Evolutionary conservation across 2,329 filamentous ascomycete species (phyloP).

Genomic region (Trichoderma atroviride): DNA sequence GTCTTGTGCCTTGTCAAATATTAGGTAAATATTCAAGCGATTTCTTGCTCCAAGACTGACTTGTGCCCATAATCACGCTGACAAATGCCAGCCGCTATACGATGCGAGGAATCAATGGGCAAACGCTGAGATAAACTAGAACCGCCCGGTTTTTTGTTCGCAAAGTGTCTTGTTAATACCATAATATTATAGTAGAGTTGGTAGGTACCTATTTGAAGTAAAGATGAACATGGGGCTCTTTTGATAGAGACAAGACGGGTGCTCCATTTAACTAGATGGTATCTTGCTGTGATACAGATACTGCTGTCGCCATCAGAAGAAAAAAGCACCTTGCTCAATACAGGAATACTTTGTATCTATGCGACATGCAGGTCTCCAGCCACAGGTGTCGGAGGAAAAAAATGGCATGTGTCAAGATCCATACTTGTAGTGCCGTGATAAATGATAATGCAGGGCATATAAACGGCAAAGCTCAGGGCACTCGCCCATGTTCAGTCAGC

Average conservation of each 20-base stretch:
- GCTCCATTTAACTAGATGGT: neutral
- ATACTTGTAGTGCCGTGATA: neutral
- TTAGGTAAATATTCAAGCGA: neutral
- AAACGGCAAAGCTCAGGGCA: neutral
- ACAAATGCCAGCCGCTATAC: neutral
- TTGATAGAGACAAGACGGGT: neutral
- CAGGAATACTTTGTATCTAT: neutral
- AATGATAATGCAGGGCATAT: neutral
- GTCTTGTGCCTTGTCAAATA: neutral
- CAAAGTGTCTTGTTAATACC: neutral
- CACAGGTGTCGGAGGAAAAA: slow-evolving; percentile 8
- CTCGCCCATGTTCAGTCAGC: neutral
- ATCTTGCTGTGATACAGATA: neutral
- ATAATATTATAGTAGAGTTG: neutral
- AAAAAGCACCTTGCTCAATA: neutral
- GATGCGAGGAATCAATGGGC: neutral
- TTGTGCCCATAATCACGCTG: neutral
- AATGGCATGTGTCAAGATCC: neutral
- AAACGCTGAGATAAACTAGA: neutral
- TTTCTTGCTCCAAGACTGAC: neutral
- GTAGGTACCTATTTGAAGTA: neutral
- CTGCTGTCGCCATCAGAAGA: neutral
- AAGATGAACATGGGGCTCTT: neutral
- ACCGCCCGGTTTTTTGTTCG: neutral
- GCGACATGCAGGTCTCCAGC: neutral